Percentiles rank a stretch among this genome's conserved stretches.
Conservation (phyloP, 495 filamentous ascomycete species). For the Aspergillus bridgeri region DNA sequence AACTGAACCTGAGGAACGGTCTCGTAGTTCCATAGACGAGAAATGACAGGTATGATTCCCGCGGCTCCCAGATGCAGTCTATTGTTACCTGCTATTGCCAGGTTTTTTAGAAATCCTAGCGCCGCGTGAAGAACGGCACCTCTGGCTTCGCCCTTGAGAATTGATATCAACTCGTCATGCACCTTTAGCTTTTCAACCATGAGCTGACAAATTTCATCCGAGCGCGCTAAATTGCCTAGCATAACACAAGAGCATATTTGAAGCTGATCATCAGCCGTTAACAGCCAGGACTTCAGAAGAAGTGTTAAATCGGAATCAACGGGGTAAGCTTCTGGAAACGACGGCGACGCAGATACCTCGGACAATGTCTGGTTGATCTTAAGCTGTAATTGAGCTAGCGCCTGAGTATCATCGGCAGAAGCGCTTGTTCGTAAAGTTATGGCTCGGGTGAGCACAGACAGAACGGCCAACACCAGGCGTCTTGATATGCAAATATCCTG, state of each 20-base stretch:
- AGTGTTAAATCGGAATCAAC: slow-evolving; percentile 45
- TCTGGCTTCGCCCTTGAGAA: slow-evolving; percentile 45
- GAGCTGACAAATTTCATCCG: slow-evolving; percentile 56
- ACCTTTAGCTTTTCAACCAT: slow-evolving; percentile 54
- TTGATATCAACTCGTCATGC: slow-evolving; percentile 51
- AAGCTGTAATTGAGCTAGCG: slow-evolving; percentile 50
- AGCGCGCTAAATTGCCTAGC: slow-evolving; percentile 74
- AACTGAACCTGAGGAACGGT: slow-evolving; percentile 68
- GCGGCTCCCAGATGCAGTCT: slow-evolving; percentile 54
- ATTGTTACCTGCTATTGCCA: slow-evolving; percentile 65
- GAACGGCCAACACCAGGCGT: slow-evolving; percentile 27
- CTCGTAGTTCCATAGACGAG: slow-evolving; percentile 58
- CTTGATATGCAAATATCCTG: slow-evolving; percentile 38
- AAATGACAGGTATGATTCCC: slow-evolving; percentile 51
- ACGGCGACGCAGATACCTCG: slow-evolving; percentile 58
- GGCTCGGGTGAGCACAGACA: slow-evolving; percentile 34
- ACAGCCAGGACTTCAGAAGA: slow-evolving; percentile 55
- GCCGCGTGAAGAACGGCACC: slow-evolving; percentile 60
- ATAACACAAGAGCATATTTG: slow-evolving; percentile 72
- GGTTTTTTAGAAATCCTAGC: slow-evolving; percentile 75
- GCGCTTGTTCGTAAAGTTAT: slow-evolving; percentile 25
- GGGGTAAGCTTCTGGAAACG: slow-evolving; percentile 51
- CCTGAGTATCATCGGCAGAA: slow-evolving; percentile 45
- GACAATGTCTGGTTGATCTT: slow-evolving; percentile 57
- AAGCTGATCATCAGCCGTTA: slow-evolving; percentile 50